A percentile compares a stretch with the other conserved stretches of the same genome.
Evolutionary conservation across 768 basidiomycete genomes (phyloP).

Genomic region (Psilocybe cubensis): DNA sequence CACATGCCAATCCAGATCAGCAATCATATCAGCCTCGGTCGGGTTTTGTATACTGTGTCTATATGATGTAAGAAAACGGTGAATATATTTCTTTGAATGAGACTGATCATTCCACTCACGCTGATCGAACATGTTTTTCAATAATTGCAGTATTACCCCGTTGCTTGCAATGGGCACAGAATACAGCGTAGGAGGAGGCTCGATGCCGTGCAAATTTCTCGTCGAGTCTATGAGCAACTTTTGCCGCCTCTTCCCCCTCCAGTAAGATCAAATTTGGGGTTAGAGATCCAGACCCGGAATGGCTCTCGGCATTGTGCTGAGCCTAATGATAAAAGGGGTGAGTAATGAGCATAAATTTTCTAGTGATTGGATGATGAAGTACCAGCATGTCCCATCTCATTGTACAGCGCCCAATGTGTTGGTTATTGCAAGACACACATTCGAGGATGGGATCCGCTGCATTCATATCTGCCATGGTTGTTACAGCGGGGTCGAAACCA

Average conservation of each 20-base stretch:
- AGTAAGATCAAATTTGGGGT: not conserved
- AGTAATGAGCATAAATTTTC: not conserved
- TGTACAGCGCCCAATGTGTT: conserved; percentile 16
- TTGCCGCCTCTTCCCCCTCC: not conserved
- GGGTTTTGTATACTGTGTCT: not conserved
- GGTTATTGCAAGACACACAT: conserved; percentile 23
- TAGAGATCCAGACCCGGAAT: no score
- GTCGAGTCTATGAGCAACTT: not conserved
- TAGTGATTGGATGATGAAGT: not conserved
- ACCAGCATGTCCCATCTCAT: conserved; percentile 28
- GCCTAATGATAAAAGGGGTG: no score
- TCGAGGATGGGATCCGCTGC: conserved; percentile 25
- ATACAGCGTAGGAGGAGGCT: no score
- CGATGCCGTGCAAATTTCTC: not conserved
- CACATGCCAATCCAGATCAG: not conserved
- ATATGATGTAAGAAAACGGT: no score
- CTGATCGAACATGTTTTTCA: not conserved
- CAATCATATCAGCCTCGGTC: conserved; percentile 1
- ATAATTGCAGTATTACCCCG: not conserved
- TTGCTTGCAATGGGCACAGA: not conserved
- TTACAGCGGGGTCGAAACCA: conserved; percentile 20
- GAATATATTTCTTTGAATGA: no score
- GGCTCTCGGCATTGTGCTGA: not conserved
- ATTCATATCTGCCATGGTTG: conserved; percentile 27
- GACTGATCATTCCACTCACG: not conserved